Base-by-base conservation (phyloP, 306 rosid genomes). In the Sesbania bispinosa region DNA sequence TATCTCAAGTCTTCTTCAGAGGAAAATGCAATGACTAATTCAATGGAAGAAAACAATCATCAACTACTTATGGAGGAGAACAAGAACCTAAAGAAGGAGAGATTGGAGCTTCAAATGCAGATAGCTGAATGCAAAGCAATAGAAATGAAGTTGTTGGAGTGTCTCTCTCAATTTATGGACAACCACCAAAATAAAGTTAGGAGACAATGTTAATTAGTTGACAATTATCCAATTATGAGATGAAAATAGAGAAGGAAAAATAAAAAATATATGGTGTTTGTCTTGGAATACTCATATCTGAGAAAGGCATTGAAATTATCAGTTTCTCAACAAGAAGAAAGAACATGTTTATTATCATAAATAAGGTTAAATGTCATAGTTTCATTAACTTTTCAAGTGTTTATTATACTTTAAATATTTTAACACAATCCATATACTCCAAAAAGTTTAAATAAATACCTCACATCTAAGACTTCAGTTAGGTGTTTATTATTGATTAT, bases 1-100 rank as follows among this genome's bases (percentile, higher is more conserved):
- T 89, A 77, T 41, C 85, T 89, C 9, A 92, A 85, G 76, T 88
- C 98, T 51, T 80, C 76, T 52, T 79, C 82, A 1, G 90, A 92
- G 59, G 86, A 67, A 66, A 75, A 61, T 62, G 78, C 69, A 35
- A 48, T 24, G 33, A 53, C 39, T 21, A 52, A 38, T 21, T 69
- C 67, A 0, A 51, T 69, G 10, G 88, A 79, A 54, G 85, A 81
- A 23, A 65, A 30, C 27, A 76, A 71, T 42, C 68, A 78, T 7
- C 69, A 76, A 69, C 48, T 47, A 4, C 81, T 92, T 13, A 55
- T 84, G 76, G 89, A 88, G 42, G 96, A 89, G 89, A 92, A 92
- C 74, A 77, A 76, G 81, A 85, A 69, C 62, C 80, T 92, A 6
- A 86, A 89, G 78, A 81, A 81, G 60, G 89, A 89, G 87, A 86